Evolutionary conservation across 495 filamentous ascomycete species (phyloP).

Genomic region (Daldinia vernicosa): DNA sequence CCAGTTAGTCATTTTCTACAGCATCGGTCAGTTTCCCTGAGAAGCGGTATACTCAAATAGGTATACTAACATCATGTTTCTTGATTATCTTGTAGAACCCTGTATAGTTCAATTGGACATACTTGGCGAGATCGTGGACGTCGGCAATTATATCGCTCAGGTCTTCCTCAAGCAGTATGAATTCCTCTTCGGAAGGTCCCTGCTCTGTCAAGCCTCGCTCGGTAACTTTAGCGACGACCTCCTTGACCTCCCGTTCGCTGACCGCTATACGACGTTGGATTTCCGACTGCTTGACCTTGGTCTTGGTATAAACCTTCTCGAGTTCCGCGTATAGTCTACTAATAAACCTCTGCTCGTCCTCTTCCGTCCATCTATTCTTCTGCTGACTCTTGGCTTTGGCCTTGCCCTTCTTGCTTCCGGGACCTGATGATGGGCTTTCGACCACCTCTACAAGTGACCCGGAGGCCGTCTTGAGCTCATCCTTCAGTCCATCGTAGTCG

Average conservation of each 20-base stretch:
- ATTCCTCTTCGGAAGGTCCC: constrained; percentile 85
- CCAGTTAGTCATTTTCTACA: constrained; percentile 92
- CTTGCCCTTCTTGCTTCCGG: constrained; percentile 51
- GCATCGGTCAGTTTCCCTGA: constrained; percentile 37
- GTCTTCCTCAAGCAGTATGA: constrained; percentile 91
- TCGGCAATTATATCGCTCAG: constrained; percentile 98
- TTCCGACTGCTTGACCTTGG: constrained; percentile 93
- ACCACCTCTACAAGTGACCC: constrained; percentile 52
- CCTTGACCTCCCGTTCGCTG: constrained; percentile 86
- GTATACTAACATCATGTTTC: constrained; percentile 88
- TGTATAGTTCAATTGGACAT: constrained; percentile 97
- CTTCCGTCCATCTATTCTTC: constrained; percentile 81
- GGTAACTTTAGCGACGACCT: constrained; percentile 80
- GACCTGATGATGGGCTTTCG: constrained; percentile 18
- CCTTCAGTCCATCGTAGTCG: constrained; percentile 92
- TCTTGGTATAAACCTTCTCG: constrained; percentile 96
- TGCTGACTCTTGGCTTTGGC: constrained; percentile 59
- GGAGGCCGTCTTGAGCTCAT: constrained; percentile 78
- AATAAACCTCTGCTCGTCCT: constrained; percentile 91
- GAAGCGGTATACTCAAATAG: not conserved
- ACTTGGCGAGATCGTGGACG: constrained; percentile 98
- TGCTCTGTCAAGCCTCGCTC: constrained; percentile 62
- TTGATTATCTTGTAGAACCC: constrained; percentile 99
- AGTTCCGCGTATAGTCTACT: constrained; percentile 86
- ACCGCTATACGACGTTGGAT: constrained; percentile 88